These are phyloP conservation scores for Podospora bellae-mahoneyi DNA, from an alignment of 495 filamentous ascomycete species.

Conservation along the genomic window DNA sequence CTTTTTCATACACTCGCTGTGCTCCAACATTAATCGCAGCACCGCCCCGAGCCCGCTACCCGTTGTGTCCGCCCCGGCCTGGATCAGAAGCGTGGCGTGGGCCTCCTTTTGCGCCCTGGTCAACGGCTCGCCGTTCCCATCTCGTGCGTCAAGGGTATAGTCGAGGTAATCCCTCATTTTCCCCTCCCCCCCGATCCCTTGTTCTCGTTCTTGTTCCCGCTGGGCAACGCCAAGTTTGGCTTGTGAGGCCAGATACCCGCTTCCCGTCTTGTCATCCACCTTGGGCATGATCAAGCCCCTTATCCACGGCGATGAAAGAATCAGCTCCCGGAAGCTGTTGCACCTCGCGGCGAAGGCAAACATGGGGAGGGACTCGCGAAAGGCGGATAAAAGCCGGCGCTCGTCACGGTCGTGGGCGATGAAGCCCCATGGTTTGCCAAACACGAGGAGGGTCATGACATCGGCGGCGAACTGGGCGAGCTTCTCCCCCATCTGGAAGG, in stretches of 20 bases:
- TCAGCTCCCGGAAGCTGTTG: neutral
- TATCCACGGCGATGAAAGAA: neutral
- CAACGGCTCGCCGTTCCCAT: neutral
- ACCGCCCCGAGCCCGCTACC: slow-evolving; percentile 33
- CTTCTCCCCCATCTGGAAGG: slow-evolving; percentile 7
- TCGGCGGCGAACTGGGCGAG: slow-evolving; percentile 18
- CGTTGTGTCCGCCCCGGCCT: slow-evolving; percentile 39
- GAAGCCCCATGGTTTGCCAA: slow-evolving; percentile 14
- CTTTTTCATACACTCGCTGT: neutral
- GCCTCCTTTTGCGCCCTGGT: slow-evolving; percentile 10
- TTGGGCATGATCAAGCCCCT: slow-evolving; percentile 10
- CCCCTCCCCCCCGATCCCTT: neutral
- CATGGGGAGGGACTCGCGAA: slow-evolving; percentile 3
- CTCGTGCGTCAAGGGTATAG: neutral
- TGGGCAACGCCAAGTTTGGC: neutral
- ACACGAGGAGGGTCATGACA: slow-evolving; percentile 19
- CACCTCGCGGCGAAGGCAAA: slow-evolving; percentile 5
- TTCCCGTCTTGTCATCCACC: neutral
- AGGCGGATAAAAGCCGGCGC: neutral
- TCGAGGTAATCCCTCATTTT: neutral
- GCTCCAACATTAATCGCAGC: slow-evolving; percentile 1
- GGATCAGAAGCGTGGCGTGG: slow-evolving; percentile 23
- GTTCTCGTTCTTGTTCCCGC: slow-evolving; percentile 9
- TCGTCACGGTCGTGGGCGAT: slow-evolving; percentile 16
- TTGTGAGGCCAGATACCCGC: neutral